phyloP scores from a whole-genome alignment of 192 early-diverging fungal species.

The Coemansia erecta region DNA sequence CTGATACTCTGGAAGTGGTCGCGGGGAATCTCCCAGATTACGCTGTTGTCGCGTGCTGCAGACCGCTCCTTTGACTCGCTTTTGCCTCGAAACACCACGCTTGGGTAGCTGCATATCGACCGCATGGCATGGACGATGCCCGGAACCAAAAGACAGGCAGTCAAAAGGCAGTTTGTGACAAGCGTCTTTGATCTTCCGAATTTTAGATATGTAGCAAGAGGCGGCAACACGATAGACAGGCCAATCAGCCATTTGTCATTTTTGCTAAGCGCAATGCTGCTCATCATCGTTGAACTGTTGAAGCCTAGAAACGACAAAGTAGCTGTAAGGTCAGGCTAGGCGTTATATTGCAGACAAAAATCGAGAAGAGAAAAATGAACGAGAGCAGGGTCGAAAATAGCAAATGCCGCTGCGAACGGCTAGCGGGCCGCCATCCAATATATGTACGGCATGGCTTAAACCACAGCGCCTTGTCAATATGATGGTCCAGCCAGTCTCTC shows the following conservation, averaged over 20 bases:
- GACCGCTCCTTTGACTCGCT: slow-evolving; percentile 15
- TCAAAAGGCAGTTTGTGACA: slow-evolving; percentile 30
- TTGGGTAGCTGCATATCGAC: slow-evolving; percentile 35
- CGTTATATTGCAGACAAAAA: background rate
- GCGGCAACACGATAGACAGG: slow-evolving; percentile 22
- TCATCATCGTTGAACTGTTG: slow-evolving; percentile 11
- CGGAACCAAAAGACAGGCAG: slow-evolving; percentile 29
- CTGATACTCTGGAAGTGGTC: slow-evolving; percentile 44
- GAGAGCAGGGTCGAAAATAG: no score
- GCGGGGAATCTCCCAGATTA: slow-evolving; percentile 43
- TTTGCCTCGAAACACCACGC: slow-evolving; percentile 31
- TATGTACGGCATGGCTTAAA: no score
- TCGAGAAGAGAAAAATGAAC: no score
- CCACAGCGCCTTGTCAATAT: no score
- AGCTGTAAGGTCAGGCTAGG: background rate
- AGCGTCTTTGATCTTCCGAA: slow-evolving; percentile 41
- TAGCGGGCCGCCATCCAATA: no score
- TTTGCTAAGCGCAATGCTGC: slow-evolving; percentile 35
- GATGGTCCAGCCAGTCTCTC: no score
- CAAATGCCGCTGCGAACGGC: no score
- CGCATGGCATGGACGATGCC: slow-evolving; percentile 35
- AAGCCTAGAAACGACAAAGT: background rate
- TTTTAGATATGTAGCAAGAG: slow-evolving; percentile 36
- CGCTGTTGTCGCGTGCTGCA: slow-evolving; percentile 23
- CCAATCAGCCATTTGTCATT: slow-evolving; percentile 35